A percentile compares a stretch with the other conserved stretches of the same genome.
Evolutionary conservation across 2,329 filamentous ascomycete species (phyloP).

Genomic region (Coleophoma eucalyptorum): DNA sequence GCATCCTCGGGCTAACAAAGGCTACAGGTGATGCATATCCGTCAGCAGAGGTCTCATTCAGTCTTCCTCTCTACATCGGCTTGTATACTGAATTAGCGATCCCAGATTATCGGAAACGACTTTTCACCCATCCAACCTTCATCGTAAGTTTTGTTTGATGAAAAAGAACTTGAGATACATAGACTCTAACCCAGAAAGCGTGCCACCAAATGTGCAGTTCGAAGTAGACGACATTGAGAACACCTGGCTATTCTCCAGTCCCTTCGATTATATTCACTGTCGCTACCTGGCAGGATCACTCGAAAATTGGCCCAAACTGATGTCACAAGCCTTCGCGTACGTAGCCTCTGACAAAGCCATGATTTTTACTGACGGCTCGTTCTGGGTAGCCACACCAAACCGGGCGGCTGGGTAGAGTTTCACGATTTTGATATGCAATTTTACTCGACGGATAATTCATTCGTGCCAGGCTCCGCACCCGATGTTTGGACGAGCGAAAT

Average conservation of each 20-base stretch:
- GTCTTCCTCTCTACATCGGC: background rate
- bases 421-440: conserved; percentile 13
- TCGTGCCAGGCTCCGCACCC: conserved; percentile 6
- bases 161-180: too few relatives aligned
- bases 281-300: conserved; percentile 19
- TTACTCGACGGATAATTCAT: conserved; percentile 17
- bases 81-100: too few relatives aligned
- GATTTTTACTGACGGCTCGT: background rate
- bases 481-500: conserved; percentile 8
- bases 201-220: conserved; percentile 20
- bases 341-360: background rate
- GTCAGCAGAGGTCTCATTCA: background rate
- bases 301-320: conserved; percentile 9
- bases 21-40: background rate
- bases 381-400: conserved; percentile 4
- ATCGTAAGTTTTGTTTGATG: conserved; percentile 12
- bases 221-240: conserved; percentile 25
- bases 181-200: conserved; percentile 34
- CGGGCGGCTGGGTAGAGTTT: conserved; percentile 13
- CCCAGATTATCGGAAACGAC: background rate
- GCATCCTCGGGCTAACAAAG: background rate
- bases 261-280: conserved; percentile 29
- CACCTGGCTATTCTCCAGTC: conserved; percentile 26
- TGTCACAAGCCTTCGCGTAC: conserved; percentile 17
- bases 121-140: background rate